Evolutionary conservation across 129 eudicot genomes (phyloP).

Genomic region (Escallonia herrerae): DNA sequence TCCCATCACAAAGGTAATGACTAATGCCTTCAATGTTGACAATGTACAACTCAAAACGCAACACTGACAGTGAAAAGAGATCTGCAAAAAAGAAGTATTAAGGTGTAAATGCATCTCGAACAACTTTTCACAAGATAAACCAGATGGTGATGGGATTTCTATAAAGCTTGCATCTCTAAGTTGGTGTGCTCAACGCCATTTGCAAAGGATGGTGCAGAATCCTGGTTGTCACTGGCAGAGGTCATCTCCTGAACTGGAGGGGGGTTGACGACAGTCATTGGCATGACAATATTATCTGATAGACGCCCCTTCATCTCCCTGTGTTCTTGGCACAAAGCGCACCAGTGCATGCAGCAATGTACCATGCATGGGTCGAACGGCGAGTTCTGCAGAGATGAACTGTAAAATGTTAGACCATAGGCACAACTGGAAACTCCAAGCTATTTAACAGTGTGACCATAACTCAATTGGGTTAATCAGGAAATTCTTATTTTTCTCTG

Average conservation of each 20-base stretch:
- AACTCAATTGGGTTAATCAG: too few relatives aligned
- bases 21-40: too few relatives aligned
- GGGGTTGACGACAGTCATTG: conserved; percentile 83
- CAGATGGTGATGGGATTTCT: conserved; percentile 2
- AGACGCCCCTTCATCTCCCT: conserved; percentile 84
- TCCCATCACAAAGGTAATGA: too few relatives aligned
- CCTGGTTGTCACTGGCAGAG: conserved; percentile 21
- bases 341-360: conserved; percentile 98
- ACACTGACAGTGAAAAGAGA: too few relatives aligned
- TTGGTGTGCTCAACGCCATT: conserved; percentile 46
- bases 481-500: too few relatives aligned
- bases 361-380: conserved; percentile 98
- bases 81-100: too few relatives aligned
- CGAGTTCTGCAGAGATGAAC: conserved; percentile 50
- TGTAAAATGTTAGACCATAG: too few relatives aligned
- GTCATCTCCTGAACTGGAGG: conserved; percentile 91
- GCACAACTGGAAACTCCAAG: too few relatives aligned
- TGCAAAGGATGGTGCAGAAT: conserved; percentile 40
- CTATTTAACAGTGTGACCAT: too few relatives aligned
- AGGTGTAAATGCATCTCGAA: not conserved
- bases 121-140: not conserved
- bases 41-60: too few relatives aligned
- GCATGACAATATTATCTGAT: conserved; percentile 56
- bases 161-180: conserved; percentile 80
- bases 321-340: conserved; percentile 99